Percentiles rank a stretch among this genome's conserved stretches.
Conservation (phyloP, 176 grass and related monocot species). For the Phyllostachys edulis region DNA sequence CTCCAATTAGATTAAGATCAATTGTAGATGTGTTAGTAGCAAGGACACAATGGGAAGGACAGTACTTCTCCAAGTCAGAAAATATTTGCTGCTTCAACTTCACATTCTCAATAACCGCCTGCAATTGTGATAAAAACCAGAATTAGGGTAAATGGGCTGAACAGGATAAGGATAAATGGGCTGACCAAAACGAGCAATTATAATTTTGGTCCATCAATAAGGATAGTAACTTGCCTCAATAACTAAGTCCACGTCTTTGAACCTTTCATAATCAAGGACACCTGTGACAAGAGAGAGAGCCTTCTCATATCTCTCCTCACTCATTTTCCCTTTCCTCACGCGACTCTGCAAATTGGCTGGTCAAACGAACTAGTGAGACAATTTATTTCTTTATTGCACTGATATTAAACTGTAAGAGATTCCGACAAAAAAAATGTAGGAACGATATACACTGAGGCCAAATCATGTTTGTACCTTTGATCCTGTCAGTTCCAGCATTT, state of each 20-base stretch:
- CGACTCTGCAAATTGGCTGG: conserved; percentile 81
- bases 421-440: neutral
- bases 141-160: conserved; percentile 4
- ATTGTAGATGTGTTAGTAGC: conserved; percentile 97
- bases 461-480: conserved; percentile 58
- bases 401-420: conserved; percentile 7
- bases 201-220: neutral
- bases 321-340: conserved; percentile 89
- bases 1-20: conserved; percentile 93
- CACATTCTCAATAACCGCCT: conserved; percentile 88
- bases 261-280: conserved; percentile 73
- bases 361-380: conserved; percentile 33
- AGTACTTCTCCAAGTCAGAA: conserved; percentile 76
- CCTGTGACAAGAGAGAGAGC: conserved; percentile 74
- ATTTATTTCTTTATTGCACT: neutral
- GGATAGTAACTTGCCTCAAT: conserved; percentile 63
- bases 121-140: conserved; percentile 24
- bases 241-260: conserved; percentile 82
- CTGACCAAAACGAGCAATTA: neutral
- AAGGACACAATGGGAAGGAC: conserved; percentile 73
- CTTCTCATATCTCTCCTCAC: conserved; percentile 64
- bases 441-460: neutral
- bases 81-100: conserved; percentile 93
- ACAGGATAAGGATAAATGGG: neutral
- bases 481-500: conserved; percentile 69